phyloP scores from a whole-genome alignment of 192 early-diverging fungal genomes.

The Podila epigama region DNA sequence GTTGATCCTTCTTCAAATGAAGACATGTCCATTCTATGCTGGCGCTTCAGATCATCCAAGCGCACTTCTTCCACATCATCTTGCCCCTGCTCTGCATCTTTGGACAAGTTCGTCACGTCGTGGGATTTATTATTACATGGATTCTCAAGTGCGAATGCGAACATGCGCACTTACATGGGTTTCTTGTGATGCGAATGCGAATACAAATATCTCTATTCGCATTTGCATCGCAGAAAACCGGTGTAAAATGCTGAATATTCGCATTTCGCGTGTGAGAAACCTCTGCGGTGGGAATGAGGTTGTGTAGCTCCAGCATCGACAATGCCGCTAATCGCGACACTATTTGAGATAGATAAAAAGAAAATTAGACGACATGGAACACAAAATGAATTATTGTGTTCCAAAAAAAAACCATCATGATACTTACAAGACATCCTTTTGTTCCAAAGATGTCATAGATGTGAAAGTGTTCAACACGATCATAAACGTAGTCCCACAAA shows the following conservation, averaged over 20 bases:
- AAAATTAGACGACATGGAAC: neutral
- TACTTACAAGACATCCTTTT: constrained; percentile 26
- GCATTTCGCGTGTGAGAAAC: no score
- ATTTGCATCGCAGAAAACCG: no score
- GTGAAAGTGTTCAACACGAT: constrained; percentile 17
- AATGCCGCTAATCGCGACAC: constrained; percentile 15
- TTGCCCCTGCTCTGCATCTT: constrained; percentile 12
- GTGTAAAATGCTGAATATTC: no score
- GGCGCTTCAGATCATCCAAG: constrained; percentile 2
- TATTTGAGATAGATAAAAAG: constrained; percentile 2
- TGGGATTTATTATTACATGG: constrained; percentile 12
- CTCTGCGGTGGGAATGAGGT: no score
- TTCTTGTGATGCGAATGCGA: no score
- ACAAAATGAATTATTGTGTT: constrained; percentile 1
- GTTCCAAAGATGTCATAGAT: constrained; percentile 16
- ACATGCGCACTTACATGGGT: no score
- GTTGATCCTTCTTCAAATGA: constrained; percentile 17
- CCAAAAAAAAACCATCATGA: constrained; percentile 5
- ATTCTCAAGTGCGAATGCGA: no score
- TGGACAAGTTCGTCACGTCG: constrained; percentile 12
- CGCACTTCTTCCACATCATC: constrained; percentile 12
- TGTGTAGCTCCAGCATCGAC: constrained; percentile 11
- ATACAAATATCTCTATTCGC: no score
- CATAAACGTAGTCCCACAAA: constrained; percentile 24
- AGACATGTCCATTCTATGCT: constrained; percentile 17